Conservation (phyloP, 1,284 basidiomycete species). For the Megacollybia platyphylla region DNA sequence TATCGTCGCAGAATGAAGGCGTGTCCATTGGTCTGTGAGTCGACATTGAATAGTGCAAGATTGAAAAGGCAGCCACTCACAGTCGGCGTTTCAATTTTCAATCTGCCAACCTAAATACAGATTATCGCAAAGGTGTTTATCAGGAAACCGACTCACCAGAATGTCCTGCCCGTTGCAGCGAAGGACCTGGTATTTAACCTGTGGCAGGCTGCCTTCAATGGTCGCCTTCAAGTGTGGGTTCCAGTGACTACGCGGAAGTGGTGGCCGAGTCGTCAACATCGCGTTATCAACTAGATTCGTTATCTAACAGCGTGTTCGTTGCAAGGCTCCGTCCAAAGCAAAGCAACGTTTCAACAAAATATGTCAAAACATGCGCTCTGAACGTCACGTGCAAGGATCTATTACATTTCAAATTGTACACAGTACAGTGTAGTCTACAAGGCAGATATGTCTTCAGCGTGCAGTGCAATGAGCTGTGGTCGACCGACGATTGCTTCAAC, state of each 20-base stretch:
- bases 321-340: no score
- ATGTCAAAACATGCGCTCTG: background rate
- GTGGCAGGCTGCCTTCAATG: conserved; percentile 25
- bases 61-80: conserved; percentile 29
- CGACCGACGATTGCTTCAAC: conserved; percentile 63
- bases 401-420: conserved; percentile 2
- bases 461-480: conserved; percentile 32
- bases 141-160: conserved; percentile 36
- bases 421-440: background rate
- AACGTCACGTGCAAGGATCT: background rate
- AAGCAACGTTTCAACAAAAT: background rate
- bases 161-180: conserved; percentile 76
- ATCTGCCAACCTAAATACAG: conserved; percentile 58
- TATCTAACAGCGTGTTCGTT: no score
- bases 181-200: conserved; percentile 77
- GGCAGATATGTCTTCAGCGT: conserved; percentile 1
- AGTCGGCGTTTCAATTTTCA: conserved; percentile 81
- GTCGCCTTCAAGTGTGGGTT: conserved; percentile 24
- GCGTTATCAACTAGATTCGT: no score
- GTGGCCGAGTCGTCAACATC: conserved; percentile 18
- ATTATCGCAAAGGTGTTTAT: conserved; percentile 4
- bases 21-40: conserved; percentile 53
- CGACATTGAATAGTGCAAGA: conserved; percentile 8
- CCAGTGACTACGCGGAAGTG: conserved; percentile 24
- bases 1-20: conserved; percentile 94